phyloP scores from a whole-genome alignment of 306 rosid genomes.

The Delonix regia region DNA sequence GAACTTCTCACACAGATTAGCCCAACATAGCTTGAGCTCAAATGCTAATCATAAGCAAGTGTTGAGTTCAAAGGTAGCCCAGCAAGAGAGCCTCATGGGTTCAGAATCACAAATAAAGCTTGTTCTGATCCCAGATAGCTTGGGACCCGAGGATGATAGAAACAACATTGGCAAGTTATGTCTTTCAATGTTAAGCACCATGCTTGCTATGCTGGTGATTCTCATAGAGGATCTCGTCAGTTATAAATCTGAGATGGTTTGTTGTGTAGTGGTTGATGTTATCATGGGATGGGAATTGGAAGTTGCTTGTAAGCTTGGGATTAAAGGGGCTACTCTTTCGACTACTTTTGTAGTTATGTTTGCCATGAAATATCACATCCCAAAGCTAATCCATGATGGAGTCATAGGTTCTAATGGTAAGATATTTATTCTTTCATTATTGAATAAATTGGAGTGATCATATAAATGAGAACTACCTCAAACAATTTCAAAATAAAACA shows the following conservation, averaged over 20 bases:
- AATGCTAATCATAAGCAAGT: constrained; percentile 28
- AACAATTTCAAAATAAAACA: too few species aligned
- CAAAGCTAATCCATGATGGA: background rate
- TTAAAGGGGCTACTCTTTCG: background rate
- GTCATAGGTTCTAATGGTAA: background rate
- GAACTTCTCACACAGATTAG: constrained; percentile 35
- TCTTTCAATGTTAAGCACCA: background rate
- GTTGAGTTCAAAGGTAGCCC: background rate
- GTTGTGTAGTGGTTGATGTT: background rate
- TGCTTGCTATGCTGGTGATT: constrained; percentile 39
- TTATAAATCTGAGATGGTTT: background rate
- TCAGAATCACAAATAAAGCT: background rate
- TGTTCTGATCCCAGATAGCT: constrained; percentile 33
- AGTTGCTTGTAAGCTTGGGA: background rate
- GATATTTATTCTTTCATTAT: background rate
- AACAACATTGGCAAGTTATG: background rate
- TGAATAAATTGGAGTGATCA: too few species aligned
- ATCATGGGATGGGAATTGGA: background rate
- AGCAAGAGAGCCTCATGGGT: background rate
- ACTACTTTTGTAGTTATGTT: background rate
- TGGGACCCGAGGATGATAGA: constrained; percentile 31
- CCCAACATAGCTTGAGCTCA: constrained; percentile 31
- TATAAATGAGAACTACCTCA: too few species aligned
- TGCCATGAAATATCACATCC: background rate
- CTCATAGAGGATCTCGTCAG: background rate